Conservation (phyloP, 129 eudicot genomes). For the Helianthus tuberosus region DNA sequence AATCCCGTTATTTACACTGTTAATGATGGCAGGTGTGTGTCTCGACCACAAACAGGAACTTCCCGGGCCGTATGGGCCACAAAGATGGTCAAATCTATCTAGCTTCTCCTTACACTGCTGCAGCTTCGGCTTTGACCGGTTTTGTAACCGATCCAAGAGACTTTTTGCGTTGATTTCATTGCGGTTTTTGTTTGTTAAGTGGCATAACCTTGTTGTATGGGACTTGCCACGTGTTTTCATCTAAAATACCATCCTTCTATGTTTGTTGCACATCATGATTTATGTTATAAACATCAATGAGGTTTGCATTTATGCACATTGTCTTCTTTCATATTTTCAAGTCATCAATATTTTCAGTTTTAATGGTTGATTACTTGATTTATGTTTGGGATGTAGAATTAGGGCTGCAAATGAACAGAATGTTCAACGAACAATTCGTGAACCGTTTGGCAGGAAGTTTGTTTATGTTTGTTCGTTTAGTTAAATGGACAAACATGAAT, state of each 20-base stretch:
- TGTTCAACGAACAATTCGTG: no score
- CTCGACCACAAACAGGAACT: conserved; percentile 94
- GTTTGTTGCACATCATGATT: conserved; percentile 21
- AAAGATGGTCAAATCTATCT: conserved; percentile 95
- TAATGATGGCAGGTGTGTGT: conserved; percentile 80
- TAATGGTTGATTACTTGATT: background rate
- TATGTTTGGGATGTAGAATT: background rate
- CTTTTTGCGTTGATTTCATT: conserved; percentile 55
- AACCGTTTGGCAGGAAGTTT: no score
- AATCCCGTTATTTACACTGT: background rate
- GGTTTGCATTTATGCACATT: conserved; percentile 8
- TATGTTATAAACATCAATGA: conserved; percentile 6
- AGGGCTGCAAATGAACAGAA: no score
- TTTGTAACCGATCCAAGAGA: conserved; percentile 95
- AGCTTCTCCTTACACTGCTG: conserved; percentile 99
- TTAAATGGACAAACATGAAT: no score
- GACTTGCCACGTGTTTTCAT: background rate
- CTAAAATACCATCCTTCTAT: conserved; percentile 10
- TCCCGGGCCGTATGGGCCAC: conserved; percentile 99
- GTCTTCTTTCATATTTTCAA: conserved; percentile 1
- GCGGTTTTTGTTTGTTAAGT: background rate
- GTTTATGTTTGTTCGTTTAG: no score
- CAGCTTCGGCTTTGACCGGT: conserved; percentile 97
- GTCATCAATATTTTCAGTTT: background rate
- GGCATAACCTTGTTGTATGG: conserved; percentile 29